phyloP scores from a whole-genome alignment of 345 rosid genomes.

The Lepidium didymum region DNA sequence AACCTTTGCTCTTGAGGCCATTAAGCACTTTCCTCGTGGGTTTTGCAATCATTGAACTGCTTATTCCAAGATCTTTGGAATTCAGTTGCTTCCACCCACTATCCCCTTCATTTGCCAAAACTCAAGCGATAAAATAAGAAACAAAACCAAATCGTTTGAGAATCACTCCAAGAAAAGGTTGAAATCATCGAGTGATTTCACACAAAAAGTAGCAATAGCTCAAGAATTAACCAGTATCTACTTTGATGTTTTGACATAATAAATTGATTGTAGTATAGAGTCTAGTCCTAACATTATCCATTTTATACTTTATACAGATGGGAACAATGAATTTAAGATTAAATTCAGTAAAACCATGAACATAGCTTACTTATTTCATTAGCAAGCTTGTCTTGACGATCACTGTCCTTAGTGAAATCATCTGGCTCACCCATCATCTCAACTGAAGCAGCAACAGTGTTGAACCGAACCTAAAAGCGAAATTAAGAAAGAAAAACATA shows the following conservation, averaged over 20 bases:
- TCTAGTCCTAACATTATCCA: not conserved
- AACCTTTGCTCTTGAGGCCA: slow-evolving; percentile 51
- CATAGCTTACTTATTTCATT: slow-evolving; percentile 18
- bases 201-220: not conserved
- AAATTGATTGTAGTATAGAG: not conserved
- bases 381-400: slow-evolving; percentile 8
- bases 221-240: not conserved
- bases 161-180: not conserved
- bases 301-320: not conserved
- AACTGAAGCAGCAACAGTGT: slow-evolving; percentile 38
- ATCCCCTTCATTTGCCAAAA: slow-evolving; percentile 16
- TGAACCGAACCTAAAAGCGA: slow-evolving; percentile 33
- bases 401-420: slow-evolving; percentile 13
- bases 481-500: not conserved
- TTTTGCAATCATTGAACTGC: slow-evolving; percentile 36
- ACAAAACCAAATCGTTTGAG: not conserved
- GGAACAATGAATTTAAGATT: not conserved
- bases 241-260: not conserved
- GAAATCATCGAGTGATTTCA: not conserved
- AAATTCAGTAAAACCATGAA: not conserved
- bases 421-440: slow-evolving; percentile 44
- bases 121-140: not conserved
- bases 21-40: slow-evolving; percentile 50
- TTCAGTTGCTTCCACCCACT: slow-evolving; percentile 44
- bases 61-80: slow-evolving; percentile 47